These are phyloP conservation scores for Borovskyia barvae DNA, from an alignment of 208 protist genomes.

Conservation along the genomic window DNA sequence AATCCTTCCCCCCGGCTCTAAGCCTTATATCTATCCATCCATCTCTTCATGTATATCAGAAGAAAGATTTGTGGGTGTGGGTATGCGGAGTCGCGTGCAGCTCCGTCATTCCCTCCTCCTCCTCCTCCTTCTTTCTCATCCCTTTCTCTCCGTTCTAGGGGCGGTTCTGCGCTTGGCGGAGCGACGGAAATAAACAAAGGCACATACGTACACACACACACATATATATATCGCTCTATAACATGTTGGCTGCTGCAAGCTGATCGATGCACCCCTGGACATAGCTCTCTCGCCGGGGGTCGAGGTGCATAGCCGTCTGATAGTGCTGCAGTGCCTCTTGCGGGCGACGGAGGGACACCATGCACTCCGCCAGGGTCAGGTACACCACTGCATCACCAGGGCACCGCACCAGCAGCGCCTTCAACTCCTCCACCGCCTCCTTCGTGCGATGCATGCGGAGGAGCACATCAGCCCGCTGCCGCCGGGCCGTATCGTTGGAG, in stretches of 20 bases:
- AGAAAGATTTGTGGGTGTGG: no score
- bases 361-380: constrained; percentile 83
- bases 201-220: constrained; percentile 13
- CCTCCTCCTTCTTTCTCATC: no score
- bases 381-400: constrained; percentile 91
- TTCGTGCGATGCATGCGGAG: constrained; percentile 63
- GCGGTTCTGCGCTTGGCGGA: no score
- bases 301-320: constrained; percentile 69
- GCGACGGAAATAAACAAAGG: background rate
- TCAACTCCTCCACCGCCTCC: constrained; percentile 73
- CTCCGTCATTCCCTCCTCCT: no score
- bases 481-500: constrained; percentile 82
- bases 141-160: no score
- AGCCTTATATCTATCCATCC: no score
- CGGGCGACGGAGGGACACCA: constrained; percentile 41
- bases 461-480: constrained; percentile 89
- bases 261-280: constrained; percentile 70
- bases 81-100: no score
- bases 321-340: constrained; percentile 63
- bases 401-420: constrained; percentile 63
- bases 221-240: constrained; percentile 18
- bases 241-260: constrained; percentile 32
- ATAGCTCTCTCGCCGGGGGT: constrained; percentile 65
- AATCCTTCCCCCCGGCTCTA: no score
- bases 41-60: no score